These are phyloP conservation scores for Tuber calosporum DNA, from an alignment of 495 filamentous ascomycete species.

Conservation along the genomic window DNA sequence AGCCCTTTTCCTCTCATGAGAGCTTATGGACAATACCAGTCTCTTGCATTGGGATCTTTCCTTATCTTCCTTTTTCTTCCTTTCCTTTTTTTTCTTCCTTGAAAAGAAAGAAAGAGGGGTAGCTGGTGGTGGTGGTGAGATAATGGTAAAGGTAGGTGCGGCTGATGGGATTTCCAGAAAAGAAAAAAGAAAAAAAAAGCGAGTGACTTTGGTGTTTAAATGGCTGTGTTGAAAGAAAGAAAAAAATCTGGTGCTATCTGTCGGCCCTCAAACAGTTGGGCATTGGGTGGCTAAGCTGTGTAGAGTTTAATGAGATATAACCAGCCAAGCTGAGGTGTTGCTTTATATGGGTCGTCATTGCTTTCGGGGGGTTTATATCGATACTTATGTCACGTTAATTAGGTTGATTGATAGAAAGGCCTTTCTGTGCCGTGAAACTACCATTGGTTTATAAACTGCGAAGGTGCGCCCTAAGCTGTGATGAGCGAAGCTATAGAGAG, in stretches of 20 bases:
- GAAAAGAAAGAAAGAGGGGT: not conserved
- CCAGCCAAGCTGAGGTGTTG: not conserved
- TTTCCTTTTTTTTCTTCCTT: not conserved
- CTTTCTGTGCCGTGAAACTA: not conserved
- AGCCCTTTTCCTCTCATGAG: slow-evolving; percentile 10
- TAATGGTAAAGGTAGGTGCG: not conserved
- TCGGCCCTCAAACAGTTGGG: not conserved
- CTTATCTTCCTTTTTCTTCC: not conserved
- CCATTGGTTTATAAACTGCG: not conserved
- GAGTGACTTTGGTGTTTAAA: not conserved
- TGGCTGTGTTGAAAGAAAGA: not conserved
- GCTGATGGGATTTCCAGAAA: not conserved
- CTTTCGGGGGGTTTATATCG: not conserved
- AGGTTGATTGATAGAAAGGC: not conserved
- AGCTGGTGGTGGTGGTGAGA: not conserved
- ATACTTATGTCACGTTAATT: not conserved
- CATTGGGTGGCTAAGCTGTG: not conserved
- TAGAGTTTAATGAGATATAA: not conserved
- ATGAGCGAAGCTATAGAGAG: not conserved
- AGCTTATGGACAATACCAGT: slow-evolving; percentile 9
- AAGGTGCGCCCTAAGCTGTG: not conserved
- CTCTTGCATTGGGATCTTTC: slow-evolving; percentile 11
- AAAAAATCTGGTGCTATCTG: not conserved
- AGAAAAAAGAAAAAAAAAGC: not conserved
- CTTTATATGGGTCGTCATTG: not conserved